phyloP scores from a whole-genome alignment of 192 early-diverging fungal genomes.

The Coemansia pectinata region DNA sequence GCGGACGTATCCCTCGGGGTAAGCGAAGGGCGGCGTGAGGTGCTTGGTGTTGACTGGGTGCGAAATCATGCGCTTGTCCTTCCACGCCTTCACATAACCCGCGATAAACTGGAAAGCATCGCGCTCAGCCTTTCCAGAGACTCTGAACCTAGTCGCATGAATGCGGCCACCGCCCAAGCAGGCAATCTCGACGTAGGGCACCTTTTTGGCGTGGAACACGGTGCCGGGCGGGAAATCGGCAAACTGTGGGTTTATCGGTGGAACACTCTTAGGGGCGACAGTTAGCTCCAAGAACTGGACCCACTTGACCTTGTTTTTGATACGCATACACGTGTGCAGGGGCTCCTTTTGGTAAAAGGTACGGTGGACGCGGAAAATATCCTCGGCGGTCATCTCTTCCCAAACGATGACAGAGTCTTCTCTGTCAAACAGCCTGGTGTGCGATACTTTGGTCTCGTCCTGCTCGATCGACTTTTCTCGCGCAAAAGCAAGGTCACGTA shows the following conservation, averaged over 20 bases:
- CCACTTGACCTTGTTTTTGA: constrained; percentile 32
- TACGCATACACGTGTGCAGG: constrained; percentile 28
- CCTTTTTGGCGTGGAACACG: constrained; percentile 14
- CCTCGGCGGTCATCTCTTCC: constrained; percentile 58
- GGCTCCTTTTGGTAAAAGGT: constrained; percentile 57
- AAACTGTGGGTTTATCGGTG: constrained; percentile 16
- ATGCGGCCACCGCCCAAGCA: constrained; percentile 42
- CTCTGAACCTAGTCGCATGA: constrained; percentile 26
- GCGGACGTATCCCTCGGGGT: constrained; percentile 19
- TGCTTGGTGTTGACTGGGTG: background rate
- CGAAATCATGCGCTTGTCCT: constrained; percentile 16
- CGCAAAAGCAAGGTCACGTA: constrained; percentile 18
- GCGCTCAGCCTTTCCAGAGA: constrained; percentile 22
- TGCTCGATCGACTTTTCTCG: constrained; percentile 64
- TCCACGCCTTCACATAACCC: constrained; percentile 30
- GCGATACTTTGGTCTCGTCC: constrained; percentile 61
- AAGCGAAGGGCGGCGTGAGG: constrained; percentile 26
- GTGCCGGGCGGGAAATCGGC: constrained; percentile 23
- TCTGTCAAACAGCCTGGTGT: constrained; percentile 69
- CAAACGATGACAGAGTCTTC: constrained; percentile 63
- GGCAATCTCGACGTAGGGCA: constrained; percentile 28
- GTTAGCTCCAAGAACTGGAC: constrained; percentile 34
- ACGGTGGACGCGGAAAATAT: constrained; percentile 66
- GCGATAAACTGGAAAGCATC: constrained; percentile 36
- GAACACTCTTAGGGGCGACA: background rate